phyloP scores from a whole-genome alignment of 495 filamentous ascomycete species.

The Penicillium antarcticum region DNA sequence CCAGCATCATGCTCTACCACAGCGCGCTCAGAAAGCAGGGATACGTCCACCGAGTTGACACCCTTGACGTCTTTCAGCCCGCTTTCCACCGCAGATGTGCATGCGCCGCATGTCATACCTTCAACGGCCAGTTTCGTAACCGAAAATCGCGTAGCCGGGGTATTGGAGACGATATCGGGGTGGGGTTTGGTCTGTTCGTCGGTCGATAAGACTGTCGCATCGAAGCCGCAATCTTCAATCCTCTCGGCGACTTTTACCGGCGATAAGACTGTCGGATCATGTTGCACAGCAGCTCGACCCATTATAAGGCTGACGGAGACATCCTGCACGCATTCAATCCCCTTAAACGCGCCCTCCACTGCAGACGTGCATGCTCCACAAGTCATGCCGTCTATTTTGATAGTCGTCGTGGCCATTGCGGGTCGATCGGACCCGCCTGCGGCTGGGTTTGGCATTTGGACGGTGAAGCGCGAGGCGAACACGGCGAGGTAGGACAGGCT shows the following conservation, averaged over 20 bases:
- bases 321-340: conserved; percentile 70
- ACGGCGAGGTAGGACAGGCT: conserved; percentile 9
- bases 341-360: conserved; percentile 80
- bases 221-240: conserved; percentile 93
- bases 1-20: conserved; percentile 75
- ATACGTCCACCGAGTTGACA: conserved; percentile 81
- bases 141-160: conserved; percentile 37
- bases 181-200: conserved; percentile 45
- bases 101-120: conserved; percentile 97
- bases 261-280: conserved; percentile 73
- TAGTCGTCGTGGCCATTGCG: conserved; percentile 81
- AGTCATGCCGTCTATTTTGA: conserved; percentile 91
- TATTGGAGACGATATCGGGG: conserved; percentile 14
- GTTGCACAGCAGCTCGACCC: conserved; percentile 85
- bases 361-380: conserved; percentile 89
- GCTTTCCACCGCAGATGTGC: conserved; percentile 84
- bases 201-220: conserved; percentile 84
- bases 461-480: conserved; percentile 12
- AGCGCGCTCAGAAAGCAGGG: conserved; percentile 66
- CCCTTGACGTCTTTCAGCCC: conserved; percentile 71
- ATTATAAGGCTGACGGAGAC: conserved; percentile 91
- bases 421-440: conserved; percentile 17
- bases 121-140: conserved; percentile 86
- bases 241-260: conserved; percentile 74
- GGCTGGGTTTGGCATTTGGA: conserved; percentile 20